phyloP scores from a whole-genome alignment of 2,329 filamentous ascomycete genomes.

The Pseudogymnoascus sp. region DNA sequence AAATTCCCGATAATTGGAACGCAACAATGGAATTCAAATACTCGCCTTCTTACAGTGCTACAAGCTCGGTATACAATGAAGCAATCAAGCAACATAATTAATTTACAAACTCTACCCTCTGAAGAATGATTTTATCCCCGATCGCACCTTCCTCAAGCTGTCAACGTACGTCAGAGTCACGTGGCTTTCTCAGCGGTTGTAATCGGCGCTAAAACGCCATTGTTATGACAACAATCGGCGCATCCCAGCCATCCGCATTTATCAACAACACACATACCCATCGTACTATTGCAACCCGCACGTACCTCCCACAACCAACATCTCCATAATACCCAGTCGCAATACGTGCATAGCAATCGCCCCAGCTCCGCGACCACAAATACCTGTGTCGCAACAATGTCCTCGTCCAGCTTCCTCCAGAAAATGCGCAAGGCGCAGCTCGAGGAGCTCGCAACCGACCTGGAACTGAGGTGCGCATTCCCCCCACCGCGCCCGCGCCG shows the following conservation, averaged over 20 bases:
- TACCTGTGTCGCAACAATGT: slow-evolving; percentile 45
- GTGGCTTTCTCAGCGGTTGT: not conserved
- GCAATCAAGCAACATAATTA: not conserved
- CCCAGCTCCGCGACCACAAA: slow-evolving; percentile 38
- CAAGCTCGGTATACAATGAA: not conserved
- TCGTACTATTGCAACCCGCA: slow-evolving; percentile 7
- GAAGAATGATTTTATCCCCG: not conserved
- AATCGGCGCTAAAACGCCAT: slow-evolving; percentile 8
- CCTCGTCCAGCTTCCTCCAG: slow-evolving; percentile 65
- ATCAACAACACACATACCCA: slow-evolving; percentile 10
- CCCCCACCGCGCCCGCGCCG: not conserved
- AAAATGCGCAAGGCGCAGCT: slow-evolving; percentile 78
- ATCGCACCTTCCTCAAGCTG: not conserved
- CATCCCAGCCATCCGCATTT: slow-evolving; percentile 8
- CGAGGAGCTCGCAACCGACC: slow-evolving; percentile 61
- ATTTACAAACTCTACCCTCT: not conserved
- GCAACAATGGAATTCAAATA: not conserved
- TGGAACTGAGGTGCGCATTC: slow-evolving; percentile 47
- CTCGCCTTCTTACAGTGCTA: not conserved
- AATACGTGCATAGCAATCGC: slow-evolving; percentile 31
- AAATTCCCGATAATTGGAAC: not conserved
- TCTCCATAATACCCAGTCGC: slow-evolving; percentile 13
- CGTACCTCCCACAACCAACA: slow-evolving; percentile 25
- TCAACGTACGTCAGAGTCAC: not conserved
- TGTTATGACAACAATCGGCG: slow-evolving; percentile 11